phyloP scores from a whole-genome alignment of 805 yeast genomes.

The Metschnikowia similis region DNA sequence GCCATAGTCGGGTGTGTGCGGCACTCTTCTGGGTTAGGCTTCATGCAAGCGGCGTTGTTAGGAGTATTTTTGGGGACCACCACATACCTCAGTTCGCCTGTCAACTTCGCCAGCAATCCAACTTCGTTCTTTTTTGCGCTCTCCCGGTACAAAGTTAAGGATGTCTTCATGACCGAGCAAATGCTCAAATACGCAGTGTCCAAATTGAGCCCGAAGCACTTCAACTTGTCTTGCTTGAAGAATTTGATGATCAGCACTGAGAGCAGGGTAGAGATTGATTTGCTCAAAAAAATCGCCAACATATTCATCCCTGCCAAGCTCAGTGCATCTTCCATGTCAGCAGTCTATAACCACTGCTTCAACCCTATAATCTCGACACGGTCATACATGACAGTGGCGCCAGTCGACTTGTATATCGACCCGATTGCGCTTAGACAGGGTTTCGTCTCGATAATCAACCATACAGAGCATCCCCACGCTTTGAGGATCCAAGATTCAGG shows the following conservation, averaged over 20 bases:
- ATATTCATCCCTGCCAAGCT: slow-evolving; percentile 63
- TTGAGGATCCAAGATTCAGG: slow-evolving; percentile 90
- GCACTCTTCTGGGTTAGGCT: slow-evolving; percentile 82
- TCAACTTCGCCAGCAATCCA: slow-evolving; percentile 74
- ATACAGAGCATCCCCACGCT: slow-evolving; percentile 62
- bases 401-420: slow-evolving; percentile 82
- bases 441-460: slow-evolving; percentile 71
- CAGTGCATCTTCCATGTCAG: slow-evolving; percentile 64
- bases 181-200: slow-evolving; percentile 74
- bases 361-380: slow-evolving; percentile 83
- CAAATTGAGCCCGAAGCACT: slow-evolving; percentile 55
- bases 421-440: slow-evolving; percentile 90
- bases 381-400: slow-evolving; percentile 84
- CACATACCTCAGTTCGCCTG: slow-evolving; percentile 74
- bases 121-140: slow-evolving; percentile 62
- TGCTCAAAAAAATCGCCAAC: slow-evolving; percentile 54
- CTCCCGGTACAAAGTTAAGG: slow-evolving; percentile 76
- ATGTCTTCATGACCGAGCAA: slow-evolving; percentile 77
- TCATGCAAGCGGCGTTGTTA: slow-evolving; percentile 74
- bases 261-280: slow-evolving; percentile 63
- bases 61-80: slow-evolving; percentile 87
- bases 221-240: slow-evolving; percentile 57
- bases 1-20: slow-evolving; percentile 85
- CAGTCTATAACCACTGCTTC: slow-evolving; percentile 71
- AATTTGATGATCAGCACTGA: slow-evolving; percentile 82